A percentile compares a stretch with the other conserved stretches of the same genome.
phyloP scores from a whole-genome alignment of 1,139 yeast genomes.

The Suhomyces ambrosiae region DNA sequence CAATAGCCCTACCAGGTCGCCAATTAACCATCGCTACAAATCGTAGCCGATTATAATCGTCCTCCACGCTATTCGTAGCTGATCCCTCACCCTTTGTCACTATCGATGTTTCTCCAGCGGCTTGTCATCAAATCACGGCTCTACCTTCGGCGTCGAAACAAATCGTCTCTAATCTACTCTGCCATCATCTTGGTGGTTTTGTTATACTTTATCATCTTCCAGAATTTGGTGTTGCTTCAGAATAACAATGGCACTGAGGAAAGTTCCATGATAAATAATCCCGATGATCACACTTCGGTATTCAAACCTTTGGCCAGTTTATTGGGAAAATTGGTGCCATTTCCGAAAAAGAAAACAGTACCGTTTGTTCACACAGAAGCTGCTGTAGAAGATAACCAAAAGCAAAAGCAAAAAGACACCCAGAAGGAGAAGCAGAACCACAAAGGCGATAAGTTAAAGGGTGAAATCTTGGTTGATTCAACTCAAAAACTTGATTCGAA shows the following conservation, averaged over 20 bases:
- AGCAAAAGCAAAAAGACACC: conserved; percentile 19
- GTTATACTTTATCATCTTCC: conserved; percentile 11
- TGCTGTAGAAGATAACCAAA: conserved; percentile 5
- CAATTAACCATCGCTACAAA: too few relatives aligned
- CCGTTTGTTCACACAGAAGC: conserved; percentile 25
- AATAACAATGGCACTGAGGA: neutral
- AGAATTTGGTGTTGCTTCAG: conserved; percentile 8
- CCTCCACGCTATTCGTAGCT: too few relatives aligned
- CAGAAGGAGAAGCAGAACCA: conserved; percentile 19
- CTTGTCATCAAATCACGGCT: conserved; percentile 10
- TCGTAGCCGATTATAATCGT: too few relatives aligned
- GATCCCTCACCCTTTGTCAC: too few relatives aligned
- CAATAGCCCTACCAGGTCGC: too few relatives aligned
- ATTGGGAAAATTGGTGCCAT: conserved; percentile 4
- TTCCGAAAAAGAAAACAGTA: conserved; percentile 20
- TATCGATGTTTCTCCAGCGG: conserved; percentile 5
- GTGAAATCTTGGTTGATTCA: neutral
- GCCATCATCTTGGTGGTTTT: conserved; percentile 8
- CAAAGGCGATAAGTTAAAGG: neutral
- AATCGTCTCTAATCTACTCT: conserved; percentile 11
- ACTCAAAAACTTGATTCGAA: too few relatives aligned
- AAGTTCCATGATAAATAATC: conserved; percentile 10
- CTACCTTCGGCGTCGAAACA: conserved; percentile 13
- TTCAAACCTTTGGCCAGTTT: conserved; percentile 3
- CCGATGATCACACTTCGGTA: conserved; percentile 8